phyloP scores from a whole-genome alignment of 2,329 filamentous ascomycete genomes.

The Grosmannia huntii region DNA sequence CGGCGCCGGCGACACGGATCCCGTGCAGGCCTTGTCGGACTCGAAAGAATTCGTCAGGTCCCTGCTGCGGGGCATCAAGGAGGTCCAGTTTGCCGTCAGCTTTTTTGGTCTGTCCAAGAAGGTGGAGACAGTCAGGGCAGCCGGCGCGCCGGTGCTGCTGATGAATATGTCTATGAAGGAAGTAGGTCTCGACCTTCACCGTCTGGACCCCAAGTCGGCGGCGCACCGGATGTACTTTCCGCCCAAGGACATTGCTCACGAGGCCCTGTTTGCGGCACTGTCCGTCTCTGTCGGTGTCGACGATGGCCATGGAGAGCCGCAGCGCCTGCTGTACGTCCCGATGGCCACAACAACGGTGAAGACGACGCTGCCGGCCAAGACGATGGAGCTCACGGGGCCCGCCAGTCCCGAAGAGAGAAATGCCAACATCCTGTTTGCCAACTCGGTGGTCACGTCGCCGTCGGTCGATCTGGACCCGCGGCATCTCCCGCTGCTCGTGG shows the following conservation, averaged over 20 bases:
- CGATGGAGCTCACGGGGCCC: conserved; percentile 63
- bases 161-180: conserved; percentile 86
- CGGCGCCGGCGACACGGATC: conserved; percentile 34
- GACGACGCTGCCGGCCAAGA: conserved; percentile 90
- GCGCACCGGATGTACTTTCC: conserved; percentile 98
- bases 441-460: conserved; percentile 89
- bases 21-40: conserved; percentile 77
- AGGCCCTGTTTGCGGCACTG: conserved; percentile 81
- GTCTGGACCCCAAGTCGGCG: conserved; percentile 81
- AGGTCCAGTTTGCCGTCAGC: conserved; percentile 90
- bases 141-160: conserved; percentile 60
- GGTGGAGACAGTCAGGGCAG: conserved; percentile 53
- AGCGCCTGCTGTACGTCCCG: conserved; percentile 82
- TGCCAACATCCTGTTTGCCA: conserved; percentile 90
- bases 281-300: conserved; percentile 88
- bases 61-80: conserved; percentile 81
- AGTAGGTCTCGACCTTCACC: conserved; percentile 81
- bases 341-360: conserved; percentile 95
- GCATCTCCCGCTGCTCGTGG: conserved; percentile 74
- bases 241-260: conserved; percentile 81
- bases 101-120: conserved; percentile 79
- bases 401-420: conserved; percentile 73
- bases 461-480: conserved; percentile 87
- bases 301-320: conserved; percentile 73
- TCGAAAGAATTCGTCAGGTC: conserved; percentile 88